Evolutionary conservation across 768 basidiomycete species (phyloP), one percentile per base, ranked within the genome.

Genomic region (Daedaleopsis sinensis): DNA sequence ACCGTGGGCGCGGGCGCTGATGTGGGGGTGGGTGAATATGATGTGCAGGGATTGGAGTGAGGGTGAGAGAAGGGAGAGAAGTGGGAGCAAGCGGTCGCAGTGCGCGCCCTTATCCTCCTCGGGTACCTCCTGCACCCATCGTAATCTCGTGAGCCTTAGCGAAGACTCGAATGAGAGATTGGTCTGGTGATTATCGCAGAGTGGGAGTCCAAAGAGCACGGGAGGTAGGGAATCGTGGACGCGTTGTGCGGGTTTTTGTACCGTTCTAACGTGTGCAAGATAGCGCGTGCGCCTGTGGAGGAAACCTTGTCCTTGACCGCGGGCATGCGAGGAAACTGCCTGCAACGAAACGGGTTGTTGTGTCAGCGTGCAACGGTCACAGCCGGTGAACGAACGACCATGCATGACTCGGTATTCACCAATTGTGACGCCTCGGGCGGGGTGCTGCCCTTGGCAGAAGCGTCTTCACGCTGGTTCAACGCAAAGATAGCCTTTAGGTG

Each of bases 51-150:
- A 52, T 8, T 1, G 32, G n/a, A 52, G 36, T 5, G 52, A 36
- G 9, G 35, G 35, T 2, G 27, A 35, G 32, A 52, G 19, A 32
- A 52, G 32, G 3, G 32, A 16, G 8, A 37, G 35, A 35, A 52
- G 21, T 7, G 27, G 27, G 7, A 32, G 27, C 27, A 32, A 32
- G 27, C 4, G 27, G 27, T 32, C 27, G 7, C 27, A 32, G 27
- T 32, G 27, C 27, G 27, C 27, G 7, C 7, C 27, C 32, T 38
- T 12, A 8, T 11, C 16, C 15, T 10, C 12, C 3, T 35, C 35
- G 21, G 52, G 52, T 6, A 52, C 52, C 52, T 52, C 52, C 21
- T 52, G 52, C 12, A 38, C 16, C 52, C 52, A 52, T 36, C 52
- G 32, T 35, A 52, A 21, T 21, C 32, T 36, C 9, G 52, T 39